Percentiles rank a stretch among this genome's conserved stretches.
Evolutionary conservation across 208 protist species (phyloP).

Genomic region (Acanthamoeba lenticulata): DNA sequence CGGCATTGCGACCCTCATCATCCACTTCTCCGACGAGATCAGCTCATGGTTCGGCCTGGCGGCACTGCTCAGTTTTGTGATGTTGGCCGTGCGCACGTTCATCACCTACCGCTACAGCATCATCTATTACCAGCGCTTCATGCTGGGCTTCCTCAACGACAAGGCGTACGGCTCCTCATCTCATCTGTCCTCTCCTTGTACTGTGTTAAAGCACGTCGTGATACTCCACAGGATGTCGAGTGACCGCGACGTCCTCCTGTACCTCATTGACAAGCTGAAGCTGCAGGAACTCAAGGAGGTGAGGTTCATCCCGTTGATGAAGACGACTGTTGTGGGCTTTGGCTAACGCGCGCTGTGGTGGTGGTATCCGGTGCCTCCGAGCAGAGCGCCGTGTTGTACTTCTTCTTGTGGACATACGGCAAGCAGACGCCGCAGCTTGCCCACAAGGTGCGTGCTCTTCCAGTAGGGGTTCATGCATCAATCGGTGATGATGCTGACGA

Average conservation of each 20-base stretch:
- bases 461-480: no score
- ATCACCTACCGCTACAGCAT: slow-evolving; percentile 38
- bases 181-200: background rate
- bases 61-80: background rate
- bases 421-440: background rate
- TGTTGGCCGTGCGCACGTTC: background rate
- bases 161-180: slow-evolving; percentile 20
- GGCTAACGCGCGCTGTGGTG: background rate
- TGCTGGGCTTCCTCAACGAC: slow-evolving; percentile 9
- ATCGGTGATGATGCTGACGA: no score
- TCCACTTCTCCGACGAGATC: slow-evolving; percentile 6
- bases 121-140: slow-evolving; percentile 20
- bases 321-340: background rate
- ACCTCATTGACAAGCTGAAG: background rate
- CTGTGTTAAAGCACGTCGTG: background rate
- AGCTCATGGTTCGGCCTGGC: background rate
- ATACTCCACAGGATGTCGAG: background rate
- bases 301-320: background rate
- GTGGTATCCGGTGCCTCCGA: background rate
- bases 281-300: slow-evolving; percentile 21
- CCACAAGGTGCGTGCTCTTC: background rate
- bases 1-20: slow-evolving; percentile 16
- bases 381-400: background rate
- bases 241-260: background rate
- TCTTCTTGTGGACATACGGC: slow-evolving; percentile 32